Evolutionary conservation across 345 rosid species (phyloP).

Genomic region (Hibiscus tridactylites): DNA sequence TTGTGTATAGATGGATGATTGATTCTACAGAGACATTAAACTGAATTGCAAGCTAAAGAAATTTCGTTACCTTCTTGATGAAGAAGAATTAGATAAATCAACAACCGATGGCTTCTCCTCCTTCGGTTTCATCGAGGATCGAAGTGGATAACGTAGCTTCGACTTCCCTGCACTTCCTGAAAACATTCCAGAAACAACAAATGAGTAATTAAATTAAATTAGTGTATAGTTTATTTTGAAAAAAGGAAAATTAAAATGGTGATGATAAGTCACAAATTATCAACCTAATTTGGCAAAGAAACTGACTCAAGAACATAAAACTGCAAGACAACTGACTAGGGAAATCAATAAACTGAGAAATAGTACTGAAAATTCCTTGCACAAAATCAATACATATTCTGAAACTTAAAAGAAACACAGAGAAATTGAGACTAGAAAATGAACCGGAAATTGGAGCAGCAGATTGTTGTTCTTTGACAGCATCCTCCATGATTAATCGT

Average conservation of each 20-base stretch:
- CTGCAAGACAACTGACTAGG: not conserved
- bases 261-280: not conserved
- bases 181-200: not conserved
- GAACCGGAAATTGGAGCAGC: not conserved
- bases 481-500: slow-evolving; percentile 3
- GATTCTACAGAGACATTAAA: no score
- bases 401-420: not conserved
- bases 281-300: not conserved
- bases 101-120: slow-evolving; percentile 46
- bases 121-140: slow-evolving; percentile 62
- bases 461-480: slow-evolving; percentile 9
- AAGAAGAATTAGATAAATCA: slow-evolving; percentile 38
- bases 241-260: not conserved
- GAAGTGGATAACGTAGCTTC: slow-evolving; percentile 63
- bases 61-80: slow-evolving; percentile 27
- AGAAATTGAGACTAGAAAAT: not conserved
- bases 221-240: no score
- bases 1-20: not conserved
- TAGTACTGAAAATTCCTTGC: not conserved
- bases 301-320: not conserved
- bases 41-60: no score
- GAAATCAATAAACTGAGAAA: not conserved
- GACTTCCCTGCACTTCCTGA: slow-evolving; percentile 46
- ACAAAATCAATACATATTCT: not conserved
- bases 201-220: not conserved